These are phyloP conservation scores for Tuber brumale DNA, from an alignment of 495 filamentous ascomycete genomes.

Conservation along the genomic window DNA sequence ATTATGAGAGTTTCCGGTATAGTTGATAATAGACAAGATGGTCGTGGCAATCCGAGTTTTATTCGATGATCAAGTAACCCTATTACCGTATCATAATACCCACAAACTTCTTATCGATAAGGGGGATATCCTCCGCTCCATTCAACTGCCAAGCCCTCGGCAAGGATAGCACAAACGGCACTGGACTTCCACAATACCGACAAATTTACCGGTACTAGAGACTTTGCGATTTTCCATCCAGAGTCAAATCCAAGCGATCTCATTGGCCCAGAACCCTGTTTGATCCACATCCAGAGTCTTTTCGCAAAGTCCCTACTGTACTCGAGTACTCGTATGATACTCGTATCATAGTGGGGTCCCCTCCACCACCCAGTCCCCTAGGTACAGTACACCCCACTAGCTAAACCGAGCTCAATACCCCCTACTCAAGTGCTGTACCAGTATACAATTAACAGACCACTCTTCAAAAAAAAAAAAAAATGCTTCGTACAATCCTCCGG, in stretches of 20 bases:
- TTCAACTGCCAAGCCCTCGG: neutral
- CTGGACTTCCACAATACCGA: no score
- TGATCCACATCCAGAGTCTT: no score
- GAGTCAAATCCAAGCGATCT: no score
- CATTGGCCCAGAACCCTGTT: no score
- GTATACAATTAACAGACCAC: neutral
- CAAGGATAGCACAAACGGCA: neutral
- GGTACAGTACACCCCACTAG: neutral
- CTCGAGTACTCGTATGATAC: no score
- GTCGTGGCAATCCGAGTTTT: neutral
- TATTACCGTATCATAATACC: neutral
- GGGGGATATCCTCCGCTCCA: neutral
- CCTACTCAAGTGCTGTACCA: no score
- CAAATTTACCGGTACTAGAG: no score
- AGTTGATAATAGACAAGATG: neutral
- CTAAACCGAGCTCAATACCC: neutral
- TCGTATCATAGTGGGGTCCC: no score
- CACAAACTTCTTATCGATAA: neutral
- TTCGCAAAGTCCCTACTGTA: no score
- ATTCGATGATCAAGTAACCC: neutral
- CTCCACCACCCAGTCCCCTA: neutral
- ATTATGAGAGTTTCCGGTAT: neutral
- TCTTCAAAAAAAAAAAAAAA: neutral
- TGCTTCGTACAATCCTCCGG: neutral
- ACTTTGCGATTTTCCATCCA: no score